Evolutionary conservation across 164 flowering plant genomes (phyloP).

Genomic region (Dillenia turbinata): DNA sequence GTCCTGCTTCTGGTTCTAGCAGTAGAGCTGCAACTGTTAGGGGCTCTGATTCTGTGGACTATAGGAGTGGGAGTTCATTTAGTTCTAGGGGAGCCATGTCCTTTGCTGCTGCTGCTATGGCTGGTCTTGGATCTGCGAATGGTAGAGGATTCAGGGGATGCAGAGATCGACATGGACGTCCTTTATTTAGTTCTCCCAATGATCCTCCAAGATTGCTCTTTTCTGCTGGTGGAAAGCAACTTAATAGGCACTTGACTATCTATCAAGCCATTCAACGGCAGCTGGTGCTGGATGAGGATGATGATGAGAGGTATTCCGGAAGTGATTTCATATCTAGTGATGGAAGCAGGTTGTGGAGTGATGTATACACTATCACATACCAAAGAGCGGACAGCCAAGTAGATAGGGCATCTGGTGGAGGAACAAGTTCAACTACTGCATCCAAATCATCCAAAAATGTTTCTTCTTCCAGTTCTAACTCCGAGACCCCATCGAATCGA

Average conservation of each 20-base stretch:
- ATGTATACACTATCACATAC: slow-evolving; percentile 83
- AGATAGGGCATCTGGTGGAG: slow-evolving; percentile 47
- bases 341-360: slow-evolving; percentile 84
- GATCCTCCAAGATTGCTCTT: slow-evolving; percentile 79
- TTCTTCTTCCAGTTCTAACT: slow-evolving; percentile 39
- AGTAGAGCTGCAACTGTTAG: slow-evolving; percentile 46
- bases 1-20: slow-evolving; percentile 67
- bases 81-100: slow-evolving; percentile 91
- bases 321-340: slow-evolving; percentile 71
- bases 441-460: slow-evolving; percentile 55
- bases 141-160: slow-evolving; percentile 74
- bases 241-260: slow-evolving; percentile 78
- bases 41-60: slow-evolving; percentile 58
- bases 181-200: slow-evolving; percentile 43
- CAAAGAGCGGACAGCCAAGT: slow-evolving; percentile 71
- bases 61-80: slow-evolving; percentile 52
- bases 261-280: slow-evolving; percentile 94
- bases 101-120: slow-evolving; percentile 98
- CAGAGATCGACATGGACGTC: slow-evolving; percentile 78
- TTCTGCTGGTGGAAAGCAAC: slow-evolving; percentile 84
- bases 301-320: slow-evolving; percentile 64
- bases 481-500: slow-evolving; percentile 44
- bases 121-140: slow-evolving; percentile 80
- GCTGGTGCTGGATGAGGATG: slow-evolving; percentile 85
- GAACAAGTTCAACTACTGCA: slow-evolving; percentile 30